Evolutionary conservation across 108 stramenopile genomes (phyloP), one percentile per base, ranked within the genome.

Genomic region (Skeletonema tropicum): DNA sequence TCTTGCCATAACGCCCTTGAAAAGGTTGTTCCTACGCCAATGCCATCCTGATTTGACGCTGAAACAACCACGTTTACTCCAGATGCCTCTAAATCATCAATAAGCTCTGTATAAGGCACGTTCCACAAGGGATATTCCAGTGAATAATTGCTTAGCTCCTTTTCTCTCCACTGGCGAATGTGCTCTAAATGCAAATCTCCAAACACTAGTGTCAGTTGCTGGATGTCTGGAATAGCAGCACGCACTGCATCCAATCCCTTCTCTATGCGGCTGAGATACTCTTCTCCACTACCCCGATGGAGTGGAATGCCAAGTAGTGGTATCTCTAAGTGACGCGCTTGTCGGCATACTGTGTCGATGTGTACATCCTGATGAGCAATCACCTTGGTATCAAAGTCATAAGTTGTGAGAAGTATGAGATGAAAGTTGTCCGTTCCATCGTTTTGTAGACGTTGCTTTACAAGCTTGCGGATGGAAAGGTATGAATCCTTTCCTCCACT

Each of bases 151-250:
- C 66, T 39, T 3, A 96, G 52, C 33, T 75, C 67, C 11, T 77
- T 73, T 11, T 91, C 88, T 45, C 97, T 83, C 97, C 97, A 97
- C 13, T 73, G 72, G 8, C 90, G 86, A 23, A 97, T 89, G 38
- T 96, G 93, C 25, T 92, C 89, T n/a, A 97, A 80, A 81, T 97
- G 96, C 42, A 97, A 85, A 83, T 97, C 97, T 14, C 97, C 97
- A 84, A 96, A 96, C 9, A 84, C 91, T 31, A 96, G 68, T 21
- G 87, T 26, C 29, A 68, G 30, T 33, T 88, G 71, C 36, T 61
- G 39, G 3, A 66, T 57, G 36, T 71, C 55, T 26, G 72, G 42
- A 33, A 69, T 46, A 30, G 66, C 49, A 32, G 67, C 26, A 52
- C 57, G 61, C 9, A 97, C 70, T 10, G 82, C 79, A 42, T 85